Conservation (phyloP, 129 eudicot species). For the Flaveria trinervia region DNA sequence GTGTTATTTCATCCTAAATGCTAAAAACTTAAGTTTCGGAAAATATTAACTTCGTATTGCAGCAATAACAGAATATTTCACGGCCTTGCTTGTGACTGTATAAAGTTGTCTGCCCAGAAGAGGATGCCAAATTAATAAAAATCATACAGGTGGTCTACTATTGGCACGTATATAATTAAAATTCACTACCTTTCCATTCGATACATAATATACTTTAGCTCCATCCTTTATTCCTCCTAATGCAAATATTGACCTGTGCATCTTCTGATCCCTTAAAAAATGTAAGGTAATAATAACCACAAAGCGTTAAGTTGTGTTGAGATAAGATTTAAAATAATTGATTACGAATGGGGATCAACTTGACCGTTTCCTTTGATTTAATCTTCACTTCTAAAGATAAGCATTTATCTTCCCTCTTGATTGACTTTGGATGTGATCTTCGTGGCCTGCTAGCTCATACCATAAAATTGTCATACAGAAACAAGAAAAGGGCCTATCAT, state of each 20-base stretch:
- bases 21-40: background rate
- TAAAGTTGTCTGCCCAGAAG: conserved; percentile 49
- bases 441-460: background rate
- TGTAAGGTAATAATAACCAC: conserved; percentile 3
- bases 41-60: conserved; percentile 48
- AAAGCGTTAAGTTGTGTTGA: conserved; percentile 15
- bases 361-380: conserved; percentile 48
- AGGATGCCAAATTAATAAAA: conserved; percentile 7
- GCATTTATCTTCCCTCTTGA: conserved; percentile 1
- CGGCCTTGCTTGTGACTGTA: conserved; percentile 57
- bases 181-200: conserved; percentile 63
- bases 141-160: conserved; percentile 17
- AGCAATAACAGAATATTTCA: conserved; percentile 67
- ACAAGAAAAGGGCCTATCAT: background rate
- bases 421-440: conserved; percentile 38
- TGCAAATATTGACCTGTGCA: conserved; percentile 65
- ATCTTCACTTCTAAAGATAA: conserved; percentile 23
- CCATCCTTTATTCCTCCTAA: conserved; percentile 66
- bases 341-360: conserved; percentile 38
- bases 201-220: conserved; percentile 53
- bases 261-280: conserved; percentile 57
- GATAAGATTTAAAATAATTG: conserved; percentile 11
- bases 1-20: background rate
- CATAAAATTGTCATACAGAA: conserved; percentile 4
- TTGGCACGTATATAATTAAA: background rate